Evolutionary conservation across 768 basidiomycete species (phyloP), one percentile per base, ranked within the genome.

Genomic region (Porphyrellus cyaneotinctus): DNA sequence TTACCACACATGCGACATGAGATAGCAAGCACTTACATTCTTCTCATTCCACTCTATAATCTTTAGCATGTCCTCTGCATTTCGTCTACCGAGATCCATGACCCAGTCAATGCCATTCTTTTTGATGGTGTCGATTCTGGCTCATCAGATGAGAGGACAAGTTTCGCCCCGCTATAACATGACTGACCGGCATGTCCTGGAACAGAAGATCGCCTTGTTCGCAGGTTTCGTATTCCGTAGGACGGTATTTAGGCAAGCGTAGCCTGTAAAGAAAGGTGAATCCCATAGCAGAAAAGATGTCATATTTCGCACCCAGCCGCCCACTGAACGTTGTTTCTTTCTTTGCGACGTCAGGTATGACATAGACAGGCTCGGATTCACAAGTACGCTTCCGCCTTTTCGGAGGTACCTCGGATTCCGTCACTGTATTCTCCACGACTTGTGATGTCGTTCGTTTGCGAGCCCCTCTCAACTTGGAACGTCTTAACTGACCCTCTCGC

Each of bases 41-140:
- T 80, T 78, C 66, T 92, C 93, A 63, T 95, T 97, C 94, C 94
- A 97, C 71, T 91, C 77, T 39, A 94, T 88, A 47, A 94, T 78
- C 33, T 78, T 79, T 22, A 79, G 61, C 31, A 93, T 73, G 64
- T 94, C 91, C 61, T 80, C 71, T 1, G 80, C 75, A 58, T 97
- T 97, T 69, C 82, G 82, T 33, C 78, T 72, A 3, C 88, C 93
- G 0, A 95, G 70, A 23, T 89, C 85, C 64, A 91, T 91, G n/a
- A 85, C 84, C 71, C 82, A 87, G 6, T 91, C 85, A 30, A 87
- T 74, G 1, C 91, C 91, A 52, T 88, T 84, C 63, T 91, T 88
- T 59, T 80, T 78, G 43, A 95, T 81, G 39, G 87, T 85, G 33
- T 87, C 82, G 17, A 93, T 81, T 31, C 92, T 84, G 58, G 24